These are phyloP conservation scores for sunflower (Helianthus annuus) DNA, from an alignment of 129 eudicot species.

Conservation along the genomic window HanXRQr2.0-SUNRISE NC_035444.2:83351089-83351588, in stretches of 20 bases:
- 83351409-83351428: not conserved
- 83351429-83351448: not conserved
- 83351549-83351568: not conserved
- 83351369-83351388: not conserved
- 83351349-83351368: not conserved
- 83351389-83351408: slow-evolving; percentile 20
- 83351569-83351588: not conserved
- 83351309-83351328: slow-evolving; percentile 22
- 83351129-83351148: slow-evolving; percentile 30
- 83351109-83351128: slow-evolving; percentile 42
- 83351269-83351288: slow-evolving; percentile 26
- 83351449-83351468: not conserved
- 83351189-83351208: slow-evolving; percentile 40
- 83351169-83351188: slow-evolving; percentile 47
- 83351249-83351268: slow-evolving; percentile 26
- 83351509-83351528: no score
- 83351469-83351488: not conserved
- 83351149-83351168: slow-evolving; percentile 39
- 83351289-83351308: slow-evolving; percentile 19
- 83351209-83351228: slow-evolving; percentile 58
- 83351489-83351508: not conserved
- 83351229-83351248: slow-evolving; percentile 50
- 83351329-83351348: slow-evolving; percentile 24
- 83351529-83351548: not conserved
- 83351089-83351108: slow-evolving; percentile 52